A percentile compares a stretch with the other conserved stretches of the same genome.
These are phyloP conservation scores for Erodium maritimum DNA, from an alignment of 345 rosid genomes.

Conservation along the genomic window DNA sequence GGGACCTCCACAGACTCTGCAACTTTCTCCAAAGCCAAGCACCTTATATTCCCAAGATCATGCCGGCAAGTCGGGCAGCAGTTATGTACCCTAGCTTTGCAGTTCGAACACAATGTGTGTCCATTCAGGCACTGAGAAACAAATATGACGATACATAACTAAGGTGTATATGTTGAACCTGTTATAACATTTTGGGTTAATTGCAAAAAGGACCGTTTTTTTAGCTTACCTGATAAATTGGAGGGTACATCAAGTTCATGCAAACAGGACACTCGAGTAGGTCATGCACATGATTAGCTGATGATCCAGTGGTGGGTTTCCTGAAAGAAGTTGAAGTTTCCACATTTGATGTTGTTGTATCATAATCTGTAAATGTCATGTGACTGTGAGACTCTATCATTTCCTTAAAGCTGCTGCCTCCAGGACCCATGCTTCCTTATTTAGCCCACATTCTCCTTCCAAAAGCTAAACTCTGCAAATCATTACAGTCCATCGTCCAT, in stretches of 20 bases:
- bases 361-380: conserved; percentile 26
- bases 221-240: conserved; percentile 54
- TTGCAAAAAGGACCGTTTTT: too few species aligned
- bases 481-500: too few species aligned
- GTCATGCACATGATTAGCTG: conserved; percentile 37
- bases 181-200: too few species aligned
- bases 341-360: conserved; percentile 24
- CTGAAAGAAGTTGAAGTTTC: conserved; percentile 28
- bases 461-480: too few species aligned
- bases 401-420: conserved; percentile 39
- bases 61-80: conserved; percentile 74
- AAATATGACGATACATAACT: too few species aligned
- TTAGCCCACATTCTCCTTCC: too few species aligned
- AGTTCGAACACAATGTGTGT: conserved; percentile 68
- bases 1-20: conserved; percentile 75
- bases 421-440: conserved; percentile 34
- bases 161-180: too few species aligned
- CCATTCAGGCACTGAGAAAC: conserved; percentile 65
- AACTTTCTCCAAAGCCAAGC: conserved; percentile 79
- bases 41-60: conserved; percentile 85
- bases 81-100: conserved; percentile 64
- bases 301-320: conserved; percentile 16
- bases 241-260: conserved; percentile 46
- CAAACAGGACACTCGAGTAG: conserved; percentile 49
- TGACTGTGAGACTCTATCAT: conserved; percentile 23